phyloP scores from a whole-genome alignment of 225 moss, liverwort and hornwort species.

The Physcomitrium patens region DNA sequence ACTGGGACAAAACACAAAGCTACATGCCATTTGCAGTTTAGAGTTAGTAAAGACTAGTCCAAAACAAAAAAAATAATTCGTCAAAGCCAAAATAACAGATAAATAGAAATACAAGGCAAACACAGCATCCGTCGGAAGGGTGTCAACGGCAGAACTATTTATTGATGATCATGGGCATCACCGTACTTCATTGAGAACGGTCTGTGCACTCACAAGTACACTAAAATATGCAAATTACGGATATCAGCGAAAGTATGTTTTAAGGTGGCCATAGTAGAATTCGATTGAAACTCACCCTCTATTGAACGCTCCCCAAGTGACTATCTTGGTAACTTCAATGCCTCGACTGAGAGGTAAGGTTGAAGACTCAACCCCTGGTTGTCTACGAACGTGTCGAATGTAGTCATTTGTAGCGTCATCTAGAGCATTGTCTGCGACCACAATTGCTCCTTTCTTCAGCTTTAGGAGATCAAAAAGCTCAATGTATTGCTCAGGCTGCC shows the following conservation, averaged over 20 bases:
- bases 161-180: not conserved
- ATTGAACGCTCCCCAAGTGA: constrained; percentile 58
- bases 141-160: not conserved
- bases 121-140: not conserved
- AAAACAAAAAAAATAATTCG: constrained; percentile 8
- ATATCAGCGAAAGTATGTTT: not conserved
- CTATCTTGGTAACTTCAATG: constrained; percentile 63
- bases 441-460: constrained; percentile 57
- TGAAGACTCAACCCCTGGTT: constrained; percentile 65
- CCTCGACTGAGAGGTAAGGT: constrained; percentile 63
- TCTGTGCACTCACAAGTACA: not conserved
- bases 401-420: constrained; percentile 64
- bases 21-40: not conserved
- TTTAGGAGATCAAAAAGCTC: constrained; percentile 65
- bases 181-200: not conserved
- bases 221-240: not conserved
- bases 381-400: constrained; percentile 63
- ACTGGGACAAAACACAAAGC: not conserved
- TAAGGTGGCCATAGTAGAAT: not conserved
- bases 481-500: constrained; percentile 52
- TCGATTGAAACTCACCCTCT: constrained; percentile 42
- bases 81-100: not conserved
- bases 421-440: constrained; percentile 62
- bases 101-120: constrained; percentile 7
- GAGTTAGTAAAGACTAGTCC: not conserved